Conservation (phyloP, 1,139 yeast genomes). For the Protomyces arabidopsidicola region DNA sequence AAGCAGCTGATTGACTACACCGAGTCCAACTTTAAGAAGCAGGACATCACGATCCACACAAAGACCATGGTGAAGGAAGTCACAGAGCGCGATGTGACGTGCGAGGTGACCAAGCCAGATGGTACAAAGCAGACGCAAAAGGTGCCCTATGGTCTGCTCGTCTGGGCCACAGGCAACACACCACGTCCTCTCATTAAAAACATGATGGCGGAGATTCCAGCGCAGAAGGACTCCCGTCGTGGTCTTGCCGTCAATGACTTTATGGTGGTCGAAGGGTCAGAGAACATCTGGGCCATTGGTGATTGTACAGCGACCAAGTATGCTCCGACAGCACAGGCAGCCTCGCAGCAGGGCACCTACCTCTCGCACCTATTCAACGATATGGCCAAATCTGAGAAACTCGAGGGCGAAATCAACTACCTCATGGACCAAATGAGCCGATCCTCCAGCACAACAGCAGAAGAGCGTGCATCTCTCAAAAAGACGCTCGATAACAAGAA, state of each 20-base stretch:
- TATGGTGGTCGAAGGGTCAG: conserved; percentile 76
- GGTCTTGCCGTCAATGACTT: conserved; percentile 82
- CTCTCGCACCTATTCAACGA: conserved; percentile 68
- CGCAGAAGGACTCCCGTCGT: conserved; percentile 82
- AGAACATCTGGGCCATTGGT: conserved; percentile 82
- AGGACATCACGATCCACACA: conserved; percentile 70
- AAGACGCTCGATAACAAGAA: conserved; percentile 42
- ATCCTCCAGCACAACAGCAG: conserved; percentile 37
- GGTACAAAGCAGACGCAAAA: conserved; percentile 56
- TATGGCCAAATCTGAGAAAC: conserved; percentile 61
- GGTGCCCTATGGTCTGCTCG: conserved; percentile 84
- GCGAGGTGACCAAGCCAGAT: conserved; percentile 64
- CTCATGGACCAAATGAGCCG: conserved; percentile 44
- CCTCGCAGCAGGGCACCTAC: conserved; percentile 87
- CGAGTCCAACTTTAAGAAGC: conserved; percentile 70
- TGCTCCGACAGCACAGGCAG: conserved; percentile 97
- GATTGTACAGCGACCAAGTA: conserved; percentile 87
- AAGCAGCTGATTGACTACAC: conserved; percentile 80
- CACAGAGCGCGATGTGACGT: conserved; percentile 60
- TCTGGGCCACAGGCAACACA: conserved; percentile 98
- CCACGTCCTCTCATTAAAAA: conserved; percentile 71
- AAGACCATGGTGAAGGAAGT: conserved; percentile 88
- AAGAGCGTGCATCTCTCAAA: conserved; percentile 39
- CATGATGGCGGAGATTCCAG: conserved; percentile 65
- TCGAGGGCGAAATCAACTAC: conserved; percentile 46